Base-by-base conservation (phyloP, 2,329 filamentous ascomycete species). In the Fusarium decemcellulare region DNA sequence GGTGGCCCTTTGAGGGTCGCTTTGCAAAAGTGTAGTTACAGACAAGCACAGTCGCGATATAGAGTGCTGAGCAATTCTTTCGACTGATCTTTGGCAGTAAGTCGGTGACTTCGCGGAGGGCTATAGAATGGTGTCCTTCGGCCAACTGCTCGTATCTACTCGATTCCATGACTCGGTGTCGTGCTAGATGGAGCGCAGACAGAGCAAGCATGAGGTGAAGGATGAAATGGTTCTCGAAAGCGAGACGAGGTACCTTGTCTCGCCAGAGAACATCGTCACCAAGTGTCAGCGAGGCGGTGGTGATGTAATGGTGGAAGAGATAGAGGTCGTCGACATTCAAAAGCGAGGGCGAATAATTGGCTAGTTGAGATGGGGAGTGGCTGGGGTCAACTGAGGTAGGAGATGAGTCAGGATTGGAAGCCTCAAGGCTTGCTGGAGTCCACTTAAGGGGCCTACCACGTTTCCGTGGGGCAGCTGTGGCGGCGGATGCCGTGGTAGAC, bases 21-120 rank as follows among this genome's bases (percentile, higher is more conserved):
- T 36, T 50, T 6, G 47, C 47, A 50, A 50, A 50, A 14, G n/a
- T 36, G 18, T 50, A 50, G 16, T 50, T 50, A n/a, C 47, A 50
- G 30, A 50, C 47, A 5, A 50, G 32, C 5, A 50, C 16, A 12
- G 47, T 50, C 10, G 47, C 47, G 9, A 50, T 34, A 12, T 50
- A 50, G 6, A 50, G 16, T 12, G 47, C 47, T 12, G 47, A 50
- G 5, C 47, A 50, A 30, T 50, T 50, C 6, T 36, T 34, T 7
- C 47, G 47, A 23, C 30, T 50, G 47, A 50, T 32, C 4, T 36
- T 16, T 2, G 47, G 47, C 2, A 50, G 47, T 18, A 50, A 16
- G 29, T 50, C 47, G 10, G 32, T 50, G 1, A 50, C 47, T 36
- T 50, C n/a, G 16, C 47, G 47, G 7, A 50, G 15, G 30, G 47